Evolutionary conservation across 2,329 filamentous ascomycete genomes (phyloP), one percentile per base, ranked within the genome.

Genomic region (Metarhizium album): DNA sequence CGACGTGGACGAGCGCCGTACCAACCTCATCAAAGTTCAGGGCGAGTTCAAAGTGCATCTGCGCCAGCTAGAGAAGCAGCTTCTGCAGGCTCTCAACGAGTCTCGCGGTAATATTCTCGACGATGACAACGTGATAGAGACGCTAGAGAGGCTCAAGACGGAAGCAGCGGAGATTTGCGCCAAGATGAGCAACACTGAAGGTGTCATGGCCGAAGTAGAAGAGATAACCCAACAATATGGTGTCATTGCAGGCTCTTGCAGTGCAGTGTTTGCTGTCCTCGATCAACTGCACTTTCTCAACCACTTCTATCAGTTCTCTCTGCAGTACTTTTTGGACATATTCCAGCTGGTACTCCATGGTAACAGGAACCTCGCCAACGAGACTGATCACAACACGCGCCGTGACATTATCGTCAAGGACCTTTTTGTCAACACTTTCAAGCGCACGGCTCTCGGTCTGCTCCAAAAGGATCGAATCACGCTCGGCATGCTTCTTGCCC

Each of bases 1-100:
- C 3, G 93, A 98, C 70, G 90, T 98, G 18, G 93, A 98, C 64
- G 90, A 97, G 74, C 82, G 93, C 57, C 83, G 93, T 52, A 95
- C 90, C 35, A 97, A 98, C 66, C 83, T 98, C 58, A 95, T 97
- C 78, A 98, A 98, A 73, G 81, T 96, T 61, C 93, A 98, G 72
- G 93, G 93, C 62, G 94, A 98, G 70, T 98, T 98, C 78, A 96
- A 94, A 72, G 84, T 97, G n/a, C 91, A 96, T 69, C 80, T 98
- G 42, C 86, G 93, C 55, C 88, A 95, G 67, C 79, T 98, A 27
- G 94, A 98, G 74, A 96, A 95, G 71, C 84, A 87, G 52, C 77
- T 98, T 48, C 74, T 98, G 46, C 90, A 96, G 67, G 91, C 94
- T 24, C 83, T 98, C 63, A 98, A 98, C 63, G 91, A 96, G 69